phyloP scores from a whole-genome alignment of 225 moss, liverwort and hornwort genomes.

The Ulota crispa region DNA sequence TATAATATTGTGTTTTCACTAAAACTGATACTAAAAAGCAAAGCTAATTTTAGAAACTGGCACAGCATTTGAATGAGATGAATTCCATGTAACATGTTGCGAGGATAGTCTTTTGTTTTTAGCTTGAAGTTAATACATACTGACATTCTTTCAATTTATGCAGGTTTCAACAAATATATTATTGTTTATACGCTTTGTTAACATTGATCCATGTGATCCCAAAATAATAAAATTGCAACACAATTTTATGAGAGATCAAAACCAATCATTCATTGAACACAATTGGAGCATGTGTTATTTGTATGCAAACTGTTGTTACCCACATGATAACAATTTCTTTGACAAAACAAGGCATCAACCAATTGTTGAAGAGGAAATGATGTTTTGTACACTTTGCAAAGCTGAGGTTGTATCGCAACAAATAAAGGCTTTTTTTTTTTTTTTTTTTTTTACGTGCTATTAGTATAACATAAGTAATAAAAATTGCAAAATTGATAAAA shows the following conservation, averaged over 20 bases:
- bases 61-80: no score
- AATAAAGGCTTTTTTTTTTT: no score
- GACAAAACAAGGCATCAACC: background rate
- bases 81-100: no score
- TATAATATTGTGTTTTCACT: no score
- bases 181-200: background rate
- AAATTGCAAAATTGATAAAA: no score
- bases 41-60: no score
- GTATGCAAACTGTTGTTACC: constrained; percentile 27
- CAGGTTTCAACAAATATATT: background rate
- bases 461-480: no score
- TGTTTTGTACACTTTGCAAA: constrained; percentile 23
- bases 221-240: constrained; percentile 22
- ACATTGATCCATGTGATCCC: constrained; percentile 24
- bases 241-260: constrained; percentile 9
- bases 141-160: background rate
- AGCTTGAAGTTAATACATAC: no score
- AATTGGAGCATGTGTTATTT: constrained; percentile 19
- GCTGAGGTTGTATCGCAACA: constrained; percentile 3
- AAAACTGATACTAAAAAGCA: no score
- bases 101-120: background rate
- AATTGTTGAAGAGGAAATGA: constrained; percentile 15
- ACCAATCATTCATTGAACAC: background rate
- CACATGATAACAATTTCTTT: background rate
- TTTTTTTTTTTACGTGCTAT: no score